Percentiles rank a stretch among this genome's conserved stretches.
These are phyloP conservation scores for Russula sp. DNA, from an alignment of 768 basidiomycete genomes.

Conservation along the genomic window DNA sequence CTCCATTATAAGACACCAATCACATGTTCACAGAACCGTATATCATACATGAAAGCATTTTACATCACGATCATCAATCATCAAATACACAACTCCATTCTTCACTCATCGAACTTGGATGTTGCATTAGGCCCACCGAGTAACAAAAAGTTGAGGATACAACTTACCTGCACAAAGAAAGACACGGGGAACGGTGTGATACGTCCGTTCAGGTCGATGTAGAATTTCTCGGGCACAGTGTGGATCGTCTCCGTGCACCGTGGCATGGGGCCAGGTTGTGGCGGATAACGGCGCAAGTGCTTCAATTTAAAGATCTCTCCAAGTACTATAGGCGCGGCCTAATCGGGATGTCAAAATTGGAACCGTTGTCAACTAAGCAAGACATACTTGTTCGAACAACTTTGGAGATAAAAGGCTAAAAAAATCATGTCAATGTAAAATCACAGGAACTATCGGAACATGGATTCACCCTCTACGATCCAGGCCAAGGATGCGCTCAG, in stretches of 20 bases:
- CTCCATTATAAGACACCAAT: neutral
- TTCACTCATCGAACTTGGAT: constrained; percentile 15
- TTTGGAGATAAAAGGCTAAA: constrained; percentile 20
- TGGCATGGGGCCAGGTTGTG: constrained; percentile 24
- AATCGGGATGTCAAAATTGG: neutral
- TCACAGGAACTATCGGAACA: neutral
- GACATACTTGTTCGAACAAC: constrained; percentile 25
- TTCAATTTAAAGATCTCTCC: constrained; percentile 28
- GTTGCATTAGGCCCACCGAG: neutral
- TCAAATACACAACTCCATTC: neutral
- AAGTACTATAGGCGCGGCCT: constrained; percentile 26
- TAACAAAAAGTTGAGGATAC: neutral
- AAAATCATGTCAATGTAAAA: neutral
- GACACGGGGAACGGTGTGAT: constrained; percentile 32
- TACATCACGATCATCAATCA: too few species aligned
- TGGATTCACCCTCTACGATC: constrained; percentile 24
- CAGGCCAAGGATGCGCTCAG: constrained; percentile 22
- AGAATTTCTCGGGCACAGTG: constrained; percentile 22
- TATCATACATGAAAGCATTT: too few species aligned
- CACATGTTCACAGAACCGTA: too few species aligned
- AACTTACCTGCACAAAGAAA: constrained; percentile 31
- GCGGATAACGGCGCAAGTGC: constrained; percentile 27
- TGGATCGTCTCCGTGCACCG: constrained; percentile 7
- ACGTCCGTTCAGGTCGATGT: constrained; percentile 25
- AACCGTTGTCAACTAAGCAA: neutral